Percentiles rank a stretch among this genome's conserved stretches.
Evolutionary conservation across 164 flowering plant species (phyloP).

Genomic region (Stephania japonica): DNA sequence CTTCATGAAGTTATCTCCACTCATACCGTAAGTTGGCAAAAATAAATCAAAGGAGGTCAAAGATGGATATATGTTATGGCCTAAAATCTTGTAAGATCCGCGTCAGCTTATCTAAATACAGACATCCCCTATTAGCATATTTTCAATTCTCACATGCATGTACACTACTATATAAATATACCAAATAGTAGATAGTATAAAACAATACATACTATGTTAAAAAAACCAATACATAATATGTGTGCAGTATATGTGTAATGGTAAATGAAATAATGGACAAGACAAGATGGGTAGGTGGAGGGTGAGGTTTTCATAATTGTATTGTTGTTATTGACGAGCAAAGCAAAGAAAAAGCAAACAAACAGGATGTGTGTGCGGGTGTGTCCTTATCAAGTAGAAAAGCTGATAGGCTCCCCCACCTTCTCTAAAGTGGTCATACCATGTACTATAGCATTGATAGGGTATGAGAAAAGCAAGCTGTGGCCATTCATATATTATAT

Average conservation of each 20-base stretch:
- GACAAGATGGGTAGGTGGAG: background rate
- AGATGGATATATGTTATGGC: no score
- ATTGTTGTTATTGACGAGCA: background rate
- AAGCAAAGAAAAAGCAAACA: background rate
- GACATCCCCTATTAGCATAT: background rate
- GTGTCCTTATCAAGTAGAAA: constrained; percentile 13
- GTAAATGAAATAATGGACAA: no score
- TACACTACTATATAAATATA: no score
- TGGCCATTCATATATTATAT: background rate
- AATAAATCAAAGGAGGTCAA: no score
- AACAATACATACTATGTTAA: background rate
- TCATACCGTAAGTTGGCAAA: no score
- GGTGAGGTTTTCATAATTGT: background rate
- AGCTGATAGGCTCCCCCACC: constrained; percentile 6
- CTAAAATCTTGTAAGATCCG: background rate
- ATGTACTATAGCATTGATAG: background rate
- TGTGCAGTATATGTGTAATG: no score
- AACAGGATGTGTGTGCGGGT: background rate
- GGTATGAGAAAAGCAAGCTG: background rate
- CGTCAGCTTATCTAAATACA: background rate
- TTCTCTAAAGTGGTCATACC: background rate
- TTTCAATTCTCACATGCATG: background rate
- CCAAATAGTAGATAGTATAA: no score
- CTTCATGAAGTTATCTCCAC: no score
- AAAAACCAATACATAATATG: no score